These are phyloP conservation scores for Pythium apleroticum DNA, from an alignment of 352 stramenopile species.

Conservation along the genomic window DNA sequence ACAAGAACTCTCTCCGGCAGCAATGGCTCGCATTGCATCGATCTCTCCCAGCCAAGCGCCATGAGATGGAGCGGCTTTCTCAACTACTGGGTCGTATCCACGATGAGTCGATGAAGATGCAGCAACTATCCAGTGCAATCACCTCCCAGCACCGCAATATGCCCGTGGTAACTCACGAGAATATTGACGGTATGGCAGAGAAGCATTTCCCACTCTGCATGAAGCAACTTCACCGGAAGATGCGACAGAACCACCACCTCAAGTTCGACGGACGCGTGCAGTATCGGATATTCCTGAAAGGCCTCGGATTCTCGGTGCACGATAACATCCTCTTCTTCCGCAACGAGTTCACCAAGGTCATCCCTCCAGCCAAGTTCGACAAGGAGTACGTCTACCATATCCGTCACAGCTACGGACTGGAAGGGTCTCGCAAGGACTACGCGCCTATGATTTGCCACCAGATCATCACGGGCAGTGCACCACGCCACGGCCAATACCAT, in stretches of 20 bases:
- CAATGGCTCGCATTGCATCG: conserved; percentile 47
- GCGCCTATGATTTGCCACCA: conserved; percentile 51
- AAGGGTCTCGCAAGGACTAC: conserved; percentile 78
- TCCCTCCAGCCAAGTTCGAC: conserved; percentile 68
- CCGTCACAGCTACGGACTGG: conserved; percentile 83
- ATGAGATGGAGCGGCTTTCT: conserved; percentile 36
- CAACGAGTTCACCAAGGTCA: conserved; percentile 61
- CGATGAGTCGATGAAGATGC: conserved; percentile 29
- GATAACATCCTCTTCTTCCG: conserved; percentile 81
- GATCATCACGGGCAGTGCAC: conserved; percentile 48
- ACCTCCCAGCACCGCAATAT: not conserved
- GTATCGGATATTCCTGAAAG: conserved; percentile 86
- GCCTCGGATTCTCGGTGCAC: conserved; percentile 72
- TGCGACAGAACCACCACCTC: conserved; percentile 77
- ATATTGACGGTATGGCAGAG: conserved; percentile 67
- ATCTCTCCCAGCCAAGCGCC: conserved; percentile 41
- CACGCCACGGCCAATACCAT: conserved; percentile 70
- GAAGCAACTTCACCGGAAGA: conserved; percentile 65
- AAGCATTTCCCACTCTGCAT: conserved; percentile 83
- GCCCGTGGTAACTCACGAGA: conserved; percentile 51
- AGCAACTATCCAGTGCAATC: not conserved
- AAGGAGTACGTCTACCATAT: conserved; percentile 88
- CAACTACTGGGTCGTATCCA: conserved; percentile 45
- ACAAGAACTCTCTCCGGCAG: conserved; percentile 24
- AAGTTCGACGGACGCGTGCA: conserved; percentile 87